Evolutionary conservation across 2,329 filamentous ascomycete genomes (phyloP), one percentile per base, ranked within the genome.

Genomic region (Aureobasidium sp.): DNA sequence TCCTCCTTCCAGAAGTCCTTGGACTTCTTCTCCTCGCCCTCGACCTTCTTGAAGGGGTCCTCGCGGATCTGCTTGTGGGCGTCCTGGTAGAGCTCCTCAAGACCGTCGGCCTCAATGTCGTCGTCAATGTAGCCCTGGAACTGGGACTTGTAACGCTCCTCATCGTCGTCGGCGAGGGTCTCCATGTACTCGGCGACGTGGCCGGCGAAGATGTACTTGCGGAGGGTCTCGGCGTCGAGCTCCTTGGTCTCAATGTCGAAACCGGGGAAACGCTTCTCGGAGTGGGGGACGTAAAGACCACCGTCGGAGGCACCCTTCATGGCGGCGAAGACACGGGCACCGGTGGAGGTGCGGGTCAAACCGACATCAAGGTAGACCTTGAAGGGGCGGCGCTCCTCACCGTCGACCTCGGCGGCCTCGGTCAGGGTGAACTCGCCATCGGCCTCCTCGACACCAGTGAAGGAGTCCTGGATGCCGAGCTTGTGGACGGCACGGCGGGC

Each of bases 141-240:
- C 85, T 99, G 94, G 73, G 86, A 87, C 86, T 93, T 93, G 90
- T 91, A 99, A 78, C 94, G 92, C 87, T 99, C 94, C 89, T 99
- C 94, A 77, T 99, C 94, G 77, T 99, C 94, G 74, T 99, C 94
- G 81, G 94, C 94, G 69, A 99, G 90, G 64, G 89, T 94, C 88
- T 99, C 94, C 94, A 99, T 99, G 88, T 99, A 99, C 87, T 99
- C 94, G 71, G 93, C 92, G 69, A 99, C 90, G 87, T 99, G 94
- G 66, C 94, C 93, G 76, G 85, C 94, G 80, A 90, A 93, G 85
- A 99, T 99, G 89, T 99, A 99, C 85, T 92, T 96, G 86, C 93
- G 91, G 77, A 99, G 90, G 70, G 86, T 89, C 80, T 99, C 94
- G 74, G 91, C 86, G 74, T 99, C 94, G 74, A 99, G 90, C 86